phyloP scores from a whole-genome alignment of 2,329 filamentous ascomycete species.

The Aspergillus sp. region DNA sequence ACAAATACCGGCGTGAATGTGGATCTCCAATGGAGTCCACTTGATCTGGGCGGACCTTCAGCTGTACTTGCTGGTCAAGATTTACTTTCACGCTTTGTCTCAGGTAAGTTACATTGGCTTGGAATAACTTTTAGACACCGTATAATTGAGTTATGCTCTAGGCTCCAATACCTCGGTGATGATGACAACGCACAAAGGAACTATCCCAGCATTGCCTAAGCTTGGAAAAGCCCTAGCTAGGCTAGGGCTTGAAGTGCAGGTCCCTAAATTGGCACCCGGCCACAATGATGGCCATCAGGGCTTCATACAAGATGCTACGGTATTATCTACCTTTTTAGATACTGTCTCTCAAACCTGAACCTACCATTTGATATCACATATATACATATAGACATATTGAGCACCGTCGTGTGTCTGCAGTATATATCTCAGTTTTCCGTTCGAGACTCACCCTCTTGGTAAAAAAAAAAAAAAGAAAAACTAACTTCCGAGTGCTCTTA shows the following conservation, averaged over 20 bases:
- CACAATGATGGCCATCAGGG: constrained; percentile 52
- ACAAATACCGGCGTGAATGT: constrained; percentile 70
- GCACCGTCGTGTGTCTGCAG: constrained; percentile 6
- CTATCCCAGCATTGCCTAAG: constrained; percentile 70
- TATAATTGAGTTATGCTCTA: constrained; percentile 25
- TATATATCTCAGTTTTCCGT: constrained; percentile 25
- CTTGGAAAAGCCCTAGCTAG: constrained; percentile 72
- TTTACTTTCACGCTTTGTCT: constrained; percentile 81
- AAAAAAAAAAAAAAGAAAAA: constrained; percentile 1
- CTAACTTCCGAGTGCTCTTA: constrained; percentile 21
- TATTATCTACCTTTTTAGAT: constrained; percentile 34
- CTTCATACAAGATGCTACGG: constrained; percentile 81
- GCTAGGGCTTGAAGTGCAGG: constrained; percentile 69
- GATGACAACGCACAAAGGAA: constrained; percentile 67
- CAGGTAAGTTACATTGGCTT: constrained; percentile 51
- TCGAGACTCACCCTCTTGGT: neutral
- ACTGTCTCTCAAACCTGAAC: constrained; percentile 11
- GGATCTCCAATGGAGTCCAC: constrained; percentile 72
- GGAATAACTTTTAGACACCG: neutral
- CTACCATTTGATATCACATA: constrained; percentile 4
- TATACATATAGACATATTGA: constrained; percentile 9
- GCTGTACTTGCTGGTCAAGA: constrained; percentile 66
- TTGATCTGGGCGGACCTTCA: constrained; percentile 58
- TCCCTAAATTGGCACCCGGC: constrained; percentile 60
- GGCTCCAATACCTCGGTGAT: constrained; percentile 79